Evolutionary conservation across 2,329 filamentous ascomycete genomes (phyloP), one percentile per base, ranked within the genome.

Genomic region (Aspergillus unguis): DNA sequence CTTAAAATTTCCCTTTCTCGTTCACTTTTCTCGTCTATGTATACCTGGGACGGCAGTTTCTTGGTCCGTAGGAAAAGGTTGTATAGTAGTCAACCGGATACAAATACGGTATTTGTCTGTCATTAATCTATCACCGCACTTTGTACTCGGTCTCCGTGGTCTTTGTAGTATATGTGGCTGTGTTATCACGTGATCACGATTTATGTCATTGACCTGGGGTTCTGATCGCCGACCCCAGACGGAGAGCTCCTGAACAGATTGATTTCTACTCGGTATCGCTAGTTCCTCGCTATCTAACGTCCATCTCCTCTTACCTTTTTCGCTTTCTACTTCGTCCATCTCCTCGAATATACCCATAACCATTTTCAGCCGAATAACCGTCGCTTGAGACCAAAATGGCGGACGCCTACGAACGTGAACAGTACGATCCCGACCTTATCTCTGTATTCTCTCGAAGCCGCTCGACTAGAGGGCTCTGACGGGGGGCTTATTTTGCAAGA

Each of bases 341-440:
- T 33, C 32, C 8, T 33, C 32, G 32, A 33, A 33, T 33, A 33
- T 3, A 11, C 35, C 17, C 33, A 9, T 29, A 27, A 40, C n/a
- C 31, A 28, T 17, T 17, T 17, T 17, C 17, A 26, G 26, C n/a
- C 11, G 28, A 8, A 23, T 40, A n/a, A 47, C 31, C 44, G 25
- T 23, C 44, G 10, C 35, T 32, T 7, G 29, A 37, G 47, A 27
- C 25, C 59, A 71, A 66, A 45, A 90, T 90, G 86, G 86, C 86
- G 43, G 86, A 90, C 71, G 81, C 86, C 59, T 90, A 88, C 76
- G 86, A 90, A 76, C 86, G 86, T 71, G 86, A 90, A 76, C 68
- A 82, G 81, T 84, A 79, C 54, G 67, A 38, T 48, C 36, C 47
- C 28, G 2, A 28, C 40, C 17, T 31, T 33, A 25, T 23, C 28